A percentile compares a stretch with the other conserved stretches of the same genome.
phyloP scores from a whole-genome alignment of 345 rosid species.

The Citrus cavaleriei region DNA sequence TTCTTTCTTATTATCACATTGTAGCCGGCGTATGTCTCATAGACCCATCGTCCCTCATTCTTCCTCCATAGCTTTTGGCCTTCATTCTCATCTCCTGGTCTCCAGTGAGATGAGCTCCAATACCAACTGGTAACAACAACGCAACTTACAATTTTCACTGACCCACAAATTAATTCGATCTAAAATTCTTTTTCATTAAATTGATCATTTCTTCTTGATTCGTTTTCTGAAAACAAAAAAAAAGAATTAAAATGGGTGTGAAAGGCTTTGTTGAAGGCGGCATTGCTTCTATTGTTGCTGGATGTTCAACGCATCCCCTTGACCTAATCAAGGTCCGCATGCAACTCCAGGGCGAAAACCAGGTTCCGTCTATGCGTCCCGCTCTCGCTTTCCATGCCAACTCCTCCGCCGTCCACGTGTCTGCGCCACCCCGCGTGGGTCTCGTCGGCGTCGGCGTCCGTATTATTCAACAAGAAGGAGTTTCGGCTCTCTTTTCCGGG shows the following conservation, averaged over 20 bases:
- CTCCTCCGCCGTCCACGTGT: conserved; percentile 21
- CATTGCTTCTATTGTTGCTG: conserved; percentile 74
- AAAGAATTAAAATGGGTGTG: conserved; percentile 42
- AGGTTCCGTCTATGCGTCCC: conserved; percentile 50
- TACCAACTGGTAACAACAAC: conserved; percentile 35
- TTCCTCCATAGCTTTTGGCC: conserved; percentile 56
- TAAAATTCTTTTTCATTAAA: background rate
- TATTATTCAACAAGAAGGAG: conserved; percentile 57
- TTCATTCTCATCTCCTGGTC: conserved; percentile 72
- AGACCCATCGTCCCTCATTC: conserved; percentile 68
- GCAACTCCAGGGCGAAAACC: conserved; percentile 79
- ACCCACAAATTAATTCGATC: too few species aligned
- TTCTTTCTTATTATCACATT: too few species aligned
- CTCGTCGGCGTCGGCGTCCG: conserved; percentile 51
- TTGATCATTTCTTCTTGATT: background rate
- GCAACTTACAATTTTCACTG: background rate
- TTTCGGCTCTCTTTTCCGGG: conserved; percentile 66
- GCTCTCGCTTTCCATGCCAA: conserved; percentile 54
- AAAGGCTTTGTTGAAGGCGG: conserved; percentile 94
- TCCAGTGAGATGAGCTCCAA: conserved; percentile 64
- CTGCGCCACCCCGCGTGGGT: conserved; percentile 49
- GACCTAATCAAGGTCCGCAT: conserved; percentile 86
- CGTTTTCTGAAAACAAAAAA: too few species aligned
- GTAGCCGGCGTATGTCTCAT: conserved; percentile 54
- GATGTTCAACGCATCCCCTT: conserved; percentile 81